Base-by-base conservation (phyloP, 1,284 basidiomycete species). In the Entoloma clypeatum region DNA sequence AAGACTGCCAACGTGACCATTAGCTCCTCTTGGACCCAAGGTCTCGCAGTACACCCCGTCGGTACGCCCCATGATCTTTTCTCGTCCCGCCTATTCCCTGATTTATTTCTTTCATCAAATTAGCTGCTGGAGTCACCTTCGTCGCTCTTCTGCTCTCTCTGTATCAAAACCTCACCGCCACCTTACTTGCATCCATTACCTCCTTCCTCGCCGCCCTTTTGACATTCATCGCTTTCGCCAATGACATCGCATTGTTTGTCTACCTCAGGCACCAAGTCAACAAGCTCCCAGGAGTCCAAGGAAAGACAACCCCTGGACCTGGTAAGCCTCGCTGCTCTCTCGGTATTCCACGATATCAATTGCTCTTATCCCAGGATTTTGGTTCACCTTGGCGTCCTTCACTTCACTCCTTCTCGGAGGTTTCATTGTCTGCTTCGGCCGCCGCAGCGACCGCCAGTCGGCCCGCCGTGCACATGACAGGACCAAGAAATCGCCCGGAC, bases 191-290 rank as follows among this genome's bases (percentile, higher is more conserved):
- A 0, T 79, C 79, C 1, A 58, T 86, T 26, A 48, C 72, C 2
- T 71, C 86, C 10, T 83, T 85, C 72, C 65, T 87, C 40, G 81
- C 81, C 5, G 77, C 81, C 0, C 47, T 73, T 22, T 51, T 87
- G 37, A 75, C 82, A 5, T 64, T 87, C 41, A 74, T 87, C 47
- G 79, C 83, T 1, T 86, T 87, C 56, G 71, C 72, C 25, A 75
- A 82, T 55, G 84, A 89, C 58, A 80, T 89, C 50, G 81, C 81
- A n/a, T 71, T 89, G 11, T 81, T 68, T 52, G 77, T 68, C 1
- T 77, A 70, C 44, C 70, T 81, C 39, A 77, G 74, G 55, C 67
- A 79, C 44, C 62, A 79, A 50, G 67, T 81, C 46, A 57, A 61
- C 34, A 68, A 73, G 37, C 64, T 86, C 14, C 48, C 59, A 19